Base-by-base conservation (phyloP, 192 early-diverging fungal species). In the Coemansia javaensis region DNA sequence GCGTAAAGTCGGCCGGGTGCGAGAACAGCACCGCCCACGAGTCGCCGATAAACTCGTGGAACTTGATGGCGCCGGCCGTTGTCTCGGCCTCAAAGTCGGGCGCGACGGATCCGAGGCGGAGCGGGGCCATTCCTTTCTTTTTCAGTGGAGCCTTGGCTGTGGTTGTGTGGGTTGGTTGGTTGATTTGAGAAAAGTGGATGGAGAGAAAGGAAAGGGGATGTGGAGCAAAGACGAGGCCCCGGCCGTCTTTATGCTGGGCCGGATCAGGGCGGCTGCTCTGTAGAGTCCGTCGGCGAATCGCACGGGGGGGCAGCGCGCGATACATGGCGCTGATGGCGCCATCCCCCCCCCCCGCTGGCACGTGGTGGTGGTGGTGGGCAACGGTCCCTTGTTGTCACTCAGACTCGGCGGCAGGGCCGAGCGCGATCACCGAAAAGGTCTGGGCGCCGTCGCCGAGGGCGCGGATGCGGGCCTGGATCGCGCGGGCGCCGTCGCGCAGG, bases 21-120 rank as follows among this genome's bases (percentile, higher is more conserved):
- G 95, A 98, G 75, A 98, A 98, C n/a, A 98, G 85, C 30, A 98
- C 79, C 32, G 81, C 88, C 96, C 96, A 98, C 11, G 80, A 80
- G 59, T 82, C 79, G 43, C 82, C 81, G 40, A 94, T 90, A 40
- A 80, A 93, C 13, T 86, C 77, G 63, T 98, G 91, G 79, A 98
- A 94, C 53, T 88, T 74, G 77, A 98, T 87, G n/a, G 56, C 50
- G 50, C 96, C 96, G 54, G 85, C 54, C 14, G 96, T 98, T 46
- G 96, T 92, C 39, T 86, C 49, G 35, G 89, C 90, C 18, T 66
- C 56, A 66, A 98, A 98, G 69, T 96, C 75, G 16, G 81, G 81
- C 25, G 81, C 81, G 50, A 59, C 44, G 21, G 77, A 73, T 57
- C 81, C 81, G 35, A 83, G 77, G 54, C 81, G 71, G 21, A 83